Percentiles rank a stretch among this genome's conserved stretches.
Evolutionary conservation across 2,329 filamentous ascomycete genomes (phyloP).

Genomic region (Fonsecaea monophora): DNA sequence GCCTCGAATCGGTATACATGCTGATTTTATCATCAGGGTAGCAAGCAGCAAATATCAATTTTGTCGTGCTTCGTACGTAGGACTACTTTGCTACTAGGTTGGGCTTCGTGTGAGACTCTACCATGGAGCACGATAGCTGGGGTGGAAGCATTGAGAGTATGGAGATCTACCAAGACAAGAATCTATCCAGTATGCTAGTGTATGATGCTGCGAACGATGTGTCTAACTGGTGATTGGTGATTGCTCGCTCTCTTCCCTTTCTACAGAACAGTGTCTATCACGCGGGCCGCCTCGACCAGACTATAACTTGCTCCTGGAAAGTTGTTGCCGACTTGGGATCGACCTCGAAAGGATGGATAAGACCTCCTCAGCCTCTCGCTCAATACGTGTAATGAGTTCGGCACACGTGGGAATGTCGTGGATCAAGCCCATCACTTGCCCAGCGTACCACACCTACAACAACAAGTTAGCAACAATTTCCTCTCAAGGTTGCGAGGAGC

Average conservation of each 20-base stretch:
- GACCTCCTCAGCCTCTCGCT: conserved; percentile 72
- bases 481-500: not conserved
- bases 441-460: conserved; percentile 75
- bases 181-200: not conserved
- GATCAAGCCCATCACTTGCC: conserved; percentile 90
- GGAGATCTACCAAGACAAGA: not conserved
- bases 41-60: not conserved
- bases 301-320: conserved; percentile 34
- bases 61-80: not conserved
- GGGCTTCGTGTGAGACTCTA: not conserved
- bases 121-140: not conserved
- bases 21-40: not conserved
- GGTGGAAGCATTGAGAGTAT: not conserved
- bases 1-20: too few species aligned
- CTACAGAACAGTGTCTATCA: not conserved
- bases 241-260: not conserved
- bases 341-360: conserved; percentile 42
- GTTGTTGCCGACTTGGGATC: conserved; percentile 57
- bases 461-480: not conserved
- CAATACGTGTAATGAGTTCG: conserved; percentile 72
- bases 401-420: conserved; percentile 69
- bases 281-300: not conserved
- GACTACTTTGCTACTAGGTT: not conserved
- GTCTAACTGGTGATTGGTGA: not conserved
- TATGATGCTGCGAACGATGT: not conserved